Conservation (phyloP, 495 filamentous ascomycete species). For the Penicillium soppii region DNA sequence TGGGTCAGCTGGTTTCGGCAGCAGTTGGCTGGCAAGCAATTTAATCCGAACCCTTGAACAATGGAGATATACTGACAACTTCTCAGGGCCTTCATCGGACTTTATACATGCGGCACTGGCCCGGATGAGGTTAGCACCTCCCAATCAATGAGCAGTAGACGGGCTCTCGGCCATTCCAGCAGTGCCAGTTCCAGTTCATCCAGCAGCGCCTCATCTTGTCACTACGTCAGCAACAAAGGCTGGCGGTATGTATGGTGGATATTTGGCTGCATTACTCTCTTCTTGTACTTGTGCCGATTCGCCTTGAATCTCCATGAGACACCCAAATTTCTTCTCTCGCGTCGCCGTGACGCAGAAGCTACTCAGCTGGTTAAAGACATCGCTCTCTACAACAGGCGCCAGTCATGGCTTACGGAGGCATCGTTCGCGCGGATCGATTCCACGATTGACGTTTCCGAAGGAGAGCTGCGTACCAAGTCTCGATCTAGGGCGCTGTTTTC, state of each 20-base stretch:
- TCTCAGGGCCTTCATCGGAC: slow-evolving; percentile 21
- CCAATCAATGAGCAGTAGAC: slow-evolving; percentile 4
- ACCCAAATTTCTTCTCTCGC: slow-evolving; percentile 23
- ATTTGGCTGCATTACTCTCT: slow-evolving; percentile 27
- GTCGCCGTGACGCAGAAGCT: slow-evolving; percentile 22
- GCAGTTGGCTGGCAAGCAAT: slow-evolving; percentile 22
- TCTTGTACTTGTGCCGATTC: slow-evolving; percentile 27
- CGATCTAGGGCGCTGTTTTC: slow-evolving; percentile 1
- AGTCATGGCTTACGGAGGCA: slow-evolving; percentile 25
- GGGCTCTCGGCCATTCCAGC: slow-evolving; percentile 1
- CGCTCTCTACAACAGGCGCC: slow-evolving; percentile 17
- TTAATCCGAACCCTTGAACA: not conserved
- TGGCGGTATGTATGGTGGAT: slow-evolving; percentile 30
- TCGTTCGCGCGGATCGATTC: slow-evolving; percentile 23
- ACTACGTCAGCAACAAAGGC: slow-evolving; percentile 31
- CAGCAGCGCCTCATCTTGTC: slow-evolving; percentile 24
- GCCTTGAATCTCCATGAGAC: slow-evolving; percentile 56
- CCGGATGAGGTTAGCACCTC: slow-evolving; percentile 20
- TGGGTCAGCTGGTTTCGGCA: slow-evolving; percentile 20
- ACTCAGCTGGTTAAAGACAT: slow-evolving; percentile 24
- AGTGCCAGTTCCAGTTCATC: not conserved
- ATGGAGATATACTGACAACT: not conserved
- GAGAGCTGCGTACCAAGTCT: slow-evolving; percentile 7
- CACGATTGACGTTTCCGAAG: slow-evolving; percentile 9
- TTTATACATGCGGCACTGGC: slow-evolving; percentile 39